Base-by-base conservation (phyloP, 1,139 yeast species). In the Lizanozyma gosingica region DNA sequence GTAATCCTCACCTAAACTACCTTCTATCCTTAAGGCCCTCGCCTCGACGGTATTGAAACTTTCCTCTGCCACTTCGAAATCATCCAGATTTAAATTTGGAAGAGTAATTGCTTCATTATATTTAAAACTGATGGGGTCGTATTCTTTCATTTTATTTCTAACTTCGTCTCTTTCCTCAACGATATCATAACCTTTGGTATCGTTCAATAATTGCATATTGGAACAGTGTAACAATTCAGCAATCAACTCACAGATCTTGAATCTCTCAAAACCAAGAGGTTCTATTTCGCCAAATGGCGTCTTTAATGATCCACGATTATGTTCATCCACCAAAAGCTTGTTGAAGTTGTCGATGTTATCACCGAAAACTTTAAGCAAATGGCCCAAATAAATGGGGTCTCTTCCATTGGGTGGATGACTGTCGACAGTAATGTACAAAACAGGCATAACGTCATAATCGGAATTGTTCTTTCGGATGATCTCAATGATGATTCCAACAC, bases 181-280 rank as follows among this genome's bases (percentile, higher is more conserved):
- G 35, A 86, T 80, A 34, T 73, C 78, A 54, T 78, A 94, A 11
- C 97, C 97, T 47, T 78, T 76, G 44, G 80, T 81, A 48, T 90
- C 95, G 56, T 92, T 92, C 48, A 92, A 71, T 37, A 92, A 67
- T 0, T 92, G 94, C 98, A 94, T 94, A 60, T 92, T 92, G 18
- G 97, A 87, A 56, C 99, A 92, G 62, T 92, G 99, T 43, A 92
- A 72, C 40, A 92, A 71, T 59, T 92, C 99, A 0, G 98, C 98
- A 47, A 92, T 79, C 47, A 92, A 71, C 63, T 94, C 98, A 58
- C 97, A 92, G 39, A 92, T 84, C 58, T 90, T 86, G 63, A 94
- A 92, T 50, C 97, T 71, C 63, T 92, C 97, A 61, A 90, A 90
- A 0, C 98, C 98, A 35, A 92, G 67, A 1, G 98, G 98, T 60